Evolutionary conservation across 2,329 filamentous ascomycete species (phyloP).

Genomic region (Xylariaceae sp.): DNA sequence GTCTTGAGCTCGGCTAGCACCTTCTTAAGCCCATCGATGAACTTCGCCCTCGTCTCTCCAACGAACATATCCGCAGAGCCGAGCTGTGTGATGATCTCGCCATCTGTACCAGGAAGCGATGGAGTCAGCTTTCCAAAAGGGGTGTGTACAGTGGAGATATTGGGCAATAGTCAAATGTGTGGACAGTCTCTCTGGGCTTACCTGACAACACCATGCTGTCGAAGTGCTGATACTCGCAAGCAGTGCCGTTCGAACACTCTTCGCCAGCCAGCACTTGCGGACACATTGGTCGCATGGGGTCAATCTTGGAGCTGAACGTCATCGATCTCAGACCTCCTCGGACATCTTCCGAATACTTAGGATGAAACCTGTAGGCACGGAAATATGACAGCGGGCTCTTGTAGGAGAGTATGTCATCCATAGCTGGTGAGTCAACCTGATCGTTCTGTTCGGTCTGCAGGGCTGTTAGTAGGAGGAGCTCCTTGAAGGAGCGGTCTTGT

Average conservation of each 20-base stretch:
- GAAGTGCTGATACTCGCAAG: slow-evolving; percentile 81
- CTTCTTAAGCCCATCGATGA: slow-evolving; percentile 60
- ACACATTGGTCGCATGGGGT: slow-evolving; percentile 71
- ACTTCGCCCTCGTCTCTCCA: slow-evolving; percentile 58
- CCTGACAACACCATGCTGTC: slow-evolving; percentile 67
- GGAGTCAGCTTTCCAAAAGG: slow-evolving; percentile 50
- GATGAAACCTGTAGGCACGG: slow-evolving; percentile 87
- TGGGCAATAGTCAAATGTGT: slow-evolving; percentile 13
- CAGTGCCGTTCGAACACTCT: slow-evolving; percentile 65
- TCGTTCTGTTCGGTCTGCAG: slow-evolving; percentile 25
- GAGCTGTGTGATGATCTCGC: slow-evolving; percentile 69
- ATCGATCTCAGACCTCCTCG: slow-evolving; percentile 79
- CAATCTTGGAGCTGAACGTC: slow-evolving; percentile 91
- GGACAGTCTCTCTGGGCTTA: slow-evolving; percentile 51
- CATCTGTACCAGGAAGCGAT: slow-evolving; percentile 53
- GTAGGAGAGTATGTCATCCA: slow-evolving; percentile 60
- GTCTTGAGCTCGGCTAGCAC: slow-evolving; percentile 60
- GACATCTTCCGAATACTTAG: slow-evolving; percentile 66
- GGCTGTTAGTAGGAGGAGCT: slow-evolving; percentile 31
- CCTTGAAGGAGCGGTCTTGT: slow-evolving; percentile 29
- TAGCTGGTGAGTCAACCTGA: not conserved
- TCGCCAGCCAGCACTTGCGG: slow-evolving; percentile 69
- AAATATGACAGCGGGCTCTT: slow-evolving; percentile 80
- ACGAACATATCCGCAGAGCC: slow-evolving; percentile 64
- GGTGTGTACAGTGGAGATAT: slow-evolving; percentile 32